Evolutionary conservation across 371 early-diverging fungal species (phyloP).

Genomic region (Dichotomocladium elegans): DNA sequence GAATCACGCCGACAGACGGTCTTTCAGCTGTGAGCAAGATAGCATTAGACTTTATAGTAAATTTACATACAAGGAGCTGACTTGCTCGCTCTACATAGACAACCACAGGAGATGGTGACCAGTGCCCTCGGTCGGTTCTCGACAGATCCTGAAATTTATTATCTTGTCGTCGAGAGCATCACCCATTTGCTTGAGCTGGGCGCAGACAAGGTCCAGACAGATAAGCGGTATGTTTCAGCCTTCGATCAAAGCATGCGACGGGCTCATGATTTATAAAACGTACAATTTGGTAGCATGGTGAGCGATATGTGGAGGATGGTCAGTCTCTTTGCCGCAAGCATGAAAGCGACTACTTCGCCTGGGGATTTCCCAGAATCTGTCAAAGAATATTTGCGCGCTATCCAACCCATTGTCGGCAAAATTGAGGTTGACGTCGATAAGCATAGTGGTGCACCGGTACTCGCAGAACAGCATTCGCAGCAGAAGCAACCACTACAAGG

Average conservation of each 20-base stretch:
- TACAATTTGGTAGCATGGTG: slow-evolving; percentile 11
- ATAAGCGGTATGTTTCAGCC: slow-evolving; percentile 25
- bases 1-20: slow-evolving; percentile 32
- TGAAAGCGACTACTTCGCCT: slow-evolving; percentile 21
- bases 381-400: slow-evolving; percentile 31
- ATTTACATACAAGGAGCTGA: not conserved
- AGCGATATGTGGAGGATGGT: slow-evolving; percentile 40
- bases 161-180: slow-evolving; percentile 38
- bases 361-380: slow-evolving; percentile 35
- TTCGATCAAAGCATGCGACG: not conserved
- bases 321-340: slow-evolving; percentile 26
- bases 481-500: not conserved
- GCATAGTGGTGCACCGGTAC: not conserved
- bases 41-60: not conserved
- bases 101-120: slow-evolving; percentile 34
- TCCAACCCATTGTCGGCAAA: slow-evolving; percentile 59
- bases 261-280: not conserved
- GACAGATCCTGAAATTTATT: slow-evolving; percentile 37
- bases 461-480: not conserved
- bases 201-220: slow-evolving; percentile 9
- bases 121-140: slow-evolving; percentile 27
- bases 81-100: slow-evolving; percentile 12
- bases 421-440: not conserved
- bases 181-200: slow-evolving; percentile 26
- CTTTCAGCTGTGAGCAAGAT: slow-evolving; percentile 27